These are phyloP conservation scores for Apophysomyces trapeziformis DNA, from an alignment of 371 early-diverging fungal species.

Conservation along the genomic window DNA sequence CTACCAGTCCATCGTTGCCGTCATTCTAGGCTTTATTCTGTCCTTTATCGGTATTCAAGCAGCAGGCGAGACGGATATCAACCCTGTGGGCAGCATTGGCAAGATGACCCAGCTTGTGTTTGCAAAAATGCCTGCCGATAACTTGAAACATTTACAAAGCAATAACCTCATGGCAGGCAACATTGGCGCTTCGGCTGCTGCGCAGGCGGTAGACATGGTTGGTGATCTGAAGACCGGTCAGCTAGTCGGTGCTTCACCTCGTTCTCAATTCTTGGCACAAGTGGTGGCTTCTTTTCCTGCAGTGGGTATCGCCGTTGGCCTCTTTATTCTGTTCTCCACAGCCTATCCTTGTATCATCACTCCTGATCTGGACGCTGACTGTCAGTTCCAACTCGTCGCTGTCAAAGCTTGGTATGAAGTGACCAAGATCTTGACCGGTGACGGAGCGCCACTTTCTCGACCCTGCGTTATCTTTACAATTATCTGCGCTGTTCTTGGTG, in stretches of 20 bases:
- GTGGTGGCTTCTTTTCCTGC: constrained; percentile 51
- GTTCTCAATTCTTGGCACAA: constrained; percentile 58
- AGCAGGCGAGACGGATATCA: constrained; percentile 59
- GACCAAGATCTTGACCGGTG: constrained; percentile 58
- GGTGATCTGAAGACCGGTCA: constrained; percentile 58
- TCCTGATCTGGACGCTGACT: constrained; percentile 29
- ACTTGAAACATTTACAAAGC: constrained; percentile 32
- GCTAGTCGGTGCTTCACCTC: constrained; percentile 50
- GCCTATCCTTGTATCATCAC: constrained; percentile 52
- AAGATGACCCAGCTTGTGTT: constrained; percentile 57
- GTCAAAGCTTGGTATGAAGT: constrained; percentile 71
- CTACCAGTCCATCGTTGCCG: background rate
- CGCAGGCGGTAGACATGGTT: constrained; percentile 62
- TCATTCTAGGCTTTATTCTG: constrained; percentile 1
- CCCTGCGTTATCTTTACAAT: constrained; percentile 42
- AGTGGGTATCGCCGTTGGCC: constrained; percentile 34
- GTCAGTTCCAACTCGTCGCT: constrained; percentile 62
- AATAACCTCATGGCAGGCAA: constrained; percentile 53
- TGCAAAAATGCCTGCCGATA: constrained; percentile 40
- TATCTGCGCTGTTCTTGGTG: constrained; percentile 37
- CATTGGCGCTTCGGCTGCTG: constrained; percentile 48
- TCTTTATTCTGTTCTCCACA: constrained; percentile 45
- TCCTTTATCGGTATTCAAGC: constrained; percentile 55
- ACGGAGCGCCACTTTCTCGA: constrained; percentile 22
- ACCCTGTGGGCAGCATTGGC: constrained; percentile 53